Evolutionary conservation across 129 eudicot species (phyloP), one percentile per base, ranked within the genome.

Genomic region (Saposhnikovia divaricata): DNA sequence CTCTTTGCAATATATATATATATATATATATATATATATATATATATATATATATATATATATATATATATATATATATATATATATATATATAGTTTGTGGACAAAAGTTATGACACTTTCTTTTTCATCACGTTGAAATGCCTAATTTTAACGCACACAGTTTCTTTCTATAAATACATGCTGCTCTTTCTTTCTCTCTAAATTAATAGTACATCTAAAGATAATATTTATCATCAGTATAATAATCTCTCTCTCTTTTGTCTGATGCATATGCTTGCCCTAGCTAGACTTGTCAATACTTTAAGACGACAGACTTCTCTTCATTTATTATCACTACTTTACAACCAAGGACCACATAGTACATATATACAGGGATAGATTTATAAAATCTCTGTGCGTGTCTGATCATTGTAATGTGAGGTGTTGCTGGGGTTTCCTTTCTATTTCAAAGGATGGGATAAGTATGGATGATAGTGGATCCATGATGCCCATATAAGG

Each of bases 371-470:
- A 71, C 19, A 71, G 42, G 37, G 37, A 31, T 27, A 28, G 34
- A 63, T 55, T 21, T 3, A 23, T 63, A 65, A 2, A 0, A 65
- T 65, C 50, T 46, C 50, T 46, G 34, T 66, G 5, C 38, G 44
- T 34, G 45, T 71, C 28, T 43, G 16, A 73, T 21, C 0, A 37
- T 31, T 31, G 34, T 31, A 31, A 31, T 31, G 34, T 65, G 77
- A 76, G 57, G 50, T 63, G 34, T 72, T 70, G 77, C 80, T 80
- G 51, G 68, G 75, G 87, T 84, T 80, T 80, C 81, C 87, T 80
- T 80, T 84, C 87, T 50, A n/a, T 10, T 12, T 12, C 40, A 2
- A 45, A 70, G 16, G 55, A 73, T 23, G 44, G 68, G 84, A 80
- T 77, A 77, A 80, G 55, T 77, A 80, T 80, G 84, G 80, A 80